Conservation (phyloP, 2,329 filamentous ascomycete species). For the Penicillium sp. region DNA sequence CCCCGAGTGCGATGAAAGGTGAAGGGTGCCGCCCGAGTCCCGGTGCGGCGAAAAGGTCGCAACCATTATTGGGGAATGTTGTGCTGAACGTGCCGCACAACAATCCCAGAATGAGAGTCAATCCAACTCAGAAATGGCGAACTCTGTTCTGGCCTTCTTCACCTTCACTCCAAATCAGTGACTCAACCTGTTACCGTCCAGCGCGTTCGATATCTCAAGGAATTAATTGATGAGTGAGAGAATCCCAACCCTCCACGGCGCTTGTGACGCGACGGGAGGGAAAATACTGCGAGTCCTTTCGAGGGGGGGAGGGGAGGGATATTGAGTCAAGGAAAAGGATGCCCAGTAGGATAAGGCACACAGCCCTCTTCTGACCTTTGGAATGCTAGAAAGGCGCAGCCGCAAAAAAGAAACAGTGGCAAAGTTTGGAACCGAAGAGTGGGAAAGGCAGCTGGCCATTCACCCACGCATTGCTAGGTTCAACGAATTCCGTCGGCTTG, state of each 20-base stretch:
- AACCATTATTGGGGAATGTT: slow-evolving; percentile 40
- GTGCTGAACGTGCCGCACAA: slow-evolving; percentile 16
- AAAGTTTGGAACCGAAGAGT: not conserved
- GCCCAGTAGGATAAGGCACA: not conserved
- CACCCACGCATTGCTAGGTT: slow-evolving; percentile 28
- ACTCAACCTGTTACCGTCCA: not conserved
- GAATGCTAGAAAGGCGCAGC: slow-evolving; percentile 28
- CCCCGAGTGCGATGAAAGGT: slow-evolving; percentile 82
- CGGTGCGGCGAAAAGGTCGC: slow-evolving; percentile 51
- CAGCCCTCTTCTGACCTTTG: slow-evolving; percentile 16
- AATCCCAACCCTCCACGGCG: slow-evolving; percentile 3
- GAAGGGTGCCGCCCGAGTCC: slow-evolving; percentile 70
- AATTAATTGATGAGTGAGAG: not conserved
- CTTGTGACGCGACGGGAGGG: slow-evolving; percentile 9
- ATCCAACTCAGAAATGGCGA: not conserved
- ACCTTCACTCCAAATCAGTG: not conserved
- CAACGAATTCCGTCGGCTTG: slow-evolving; percentile 15
- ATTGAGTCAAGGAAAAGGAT: slow-evolving; percentile 12
- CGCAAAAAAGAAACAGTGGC: not conserved
- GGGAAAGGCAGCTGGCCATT: slow-evolving; percentile 20
- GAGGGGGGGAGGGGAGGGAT: not conserved
- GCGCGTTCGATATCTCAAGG: not conserved
- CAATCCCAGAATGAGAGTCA: slow-evolving; percentile 17
- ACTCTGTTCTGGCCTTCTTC: not conserved
- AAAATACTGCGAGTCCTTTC: slow-evolving; percentile 2